Conservation (phyloP, 1,284 basidiomycete genomes). For the Irpex rosettiformis region DNA sequence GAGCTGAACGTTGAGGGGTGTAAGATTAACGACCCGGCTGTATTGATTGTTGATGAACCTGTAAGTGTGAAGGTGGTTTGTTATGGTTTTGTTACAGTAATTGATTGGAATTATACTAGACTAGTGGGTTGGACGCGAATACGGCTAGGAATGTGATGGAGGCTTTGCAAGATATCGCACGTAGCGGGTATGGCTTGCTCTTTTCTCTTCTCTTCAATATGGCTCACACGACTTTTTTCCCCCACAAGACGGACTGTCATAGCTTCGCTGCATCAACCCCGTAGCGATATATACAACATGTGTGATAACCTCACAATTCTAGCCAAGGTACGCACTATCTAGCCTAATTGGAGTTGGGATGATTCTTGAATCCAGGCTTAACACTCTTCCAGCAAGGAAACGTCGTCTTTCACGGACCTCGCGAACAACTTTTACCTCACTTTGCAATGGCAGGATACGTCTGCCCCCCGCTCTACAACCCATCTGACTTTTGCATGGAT, state of each 20-base stretch:
- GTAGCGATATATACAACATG: slow-evolving; percentile 42
- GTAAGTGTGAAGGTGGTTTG: neutral
- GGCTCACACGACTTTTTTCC: neutral
- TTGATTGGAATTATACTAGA: neutral
- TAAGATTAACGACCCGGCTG: slow-evolving; percentile 42
- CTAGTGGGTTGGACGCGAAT: slow-evolving; percentile 42
- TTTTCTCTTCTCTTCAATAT: neutral
- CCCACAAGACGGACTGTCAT: slow-evolving; percentile 39
- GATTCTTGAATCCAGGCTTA: neutral
- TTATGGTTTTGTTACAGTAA: neutral
- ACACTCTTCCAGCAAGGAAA: slow-evolving; percentile 25
- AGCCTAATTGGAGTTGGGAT: neutral
- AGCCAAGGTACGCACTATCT: slow-evolving; percentile 35
- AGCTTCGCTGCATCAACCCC: slow-evolving; percentile 49
- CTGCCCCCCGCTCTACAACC: slow-evolving; percentile 18
- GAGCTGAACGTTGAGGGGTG: slow-evolving; percentile 15
- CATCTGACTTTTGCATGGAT: slow-evolving; percentile 18
- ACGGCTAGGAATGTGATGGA: slow-evolving; percentile 40
- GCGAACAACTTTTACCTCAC: slow-evolving; percentile 14
- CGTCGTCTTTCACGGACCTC: slow-evolving; percentile 27
- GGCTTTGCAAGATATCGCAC: slow-evolving; percentile 42
- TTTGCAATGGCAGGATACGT: slow-evolving; percentile 14
- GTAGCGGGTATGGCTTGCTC: slow-evolving; percentile 29
- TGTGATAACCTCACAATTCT: slow-evolving; percentile 46
- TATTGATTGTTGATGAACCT: slow-evolving; percentile 41